Percentiles rank a stretch among this genome's conserved stretches.
phyloP scores from a whole-genome alignment of 2,329 filamentous ascomycete genomes.

The Pseudocercospora fuligena region DNA sequence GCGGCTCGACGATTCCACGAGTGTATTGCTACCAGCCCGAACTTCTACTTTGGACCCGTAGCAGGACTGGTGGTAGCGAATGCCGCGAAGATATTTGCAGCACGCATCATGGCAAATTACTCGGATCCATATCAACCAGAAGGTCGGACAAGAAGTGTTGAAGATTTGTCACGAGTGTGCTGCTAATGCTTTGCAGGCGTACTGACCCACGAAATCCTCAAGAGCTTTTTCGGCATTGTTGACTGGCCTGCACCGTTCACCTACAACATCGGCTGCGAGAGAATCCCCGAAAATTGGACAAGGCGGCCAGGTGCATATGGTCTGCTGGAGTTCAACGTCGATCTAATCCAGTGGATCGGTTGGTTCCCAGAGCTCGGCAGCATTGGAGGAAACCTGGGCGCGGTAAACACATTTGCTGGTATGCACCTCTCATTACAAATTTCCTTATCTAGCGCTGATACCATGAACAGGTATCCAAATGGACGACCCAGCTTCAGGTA shows the following conservation, averaged over 20 bases:
- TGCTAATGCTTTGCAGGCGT: background rate
- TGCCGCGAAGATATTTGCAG: background rate
- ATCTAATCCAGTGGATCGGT: background rate
- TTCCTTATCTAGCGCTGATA: too few species aligned
- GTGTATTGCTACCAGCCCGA: slow-evolving; percentile 43
- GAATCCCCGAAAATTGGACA: slow-evolving; percentile 2
- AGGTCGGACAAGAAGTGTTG: background rate
- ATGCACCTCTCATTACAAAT: background rate
- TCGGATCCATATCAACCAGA: background rate
- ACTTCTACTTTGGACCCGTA: slow-evolving; percentile 49
- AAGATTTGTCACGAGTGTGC: background rate
- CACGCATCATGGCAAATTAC: background rate
- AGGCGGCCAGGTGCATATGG: slow-evolving; percentile 1
- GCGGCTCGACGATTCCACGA: slow-evolving; percentile 48
- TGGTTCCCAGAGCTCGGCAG: slow-evolving; percentile 17
- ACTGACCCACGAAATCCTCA: slow-evolving; percentile 4
- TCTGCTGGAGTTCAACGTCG: background rate
- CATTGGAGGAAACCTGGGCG: slow-evolving; percentile 31
- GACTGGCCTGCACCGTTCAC: background rate
- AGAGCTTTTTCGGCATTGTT: background rate
- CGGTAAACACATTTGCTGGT: slow-evolving; percentile 29
- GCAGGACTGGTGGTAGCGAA: background rate
- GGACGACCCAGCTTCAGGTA: slow-evolving; percentile 5
- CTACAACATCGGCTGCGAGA: slow-evolving; percentile 2
- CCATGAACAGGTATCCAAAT: background rate